A percentile compares a stretch with the other conserved stretches of the same genome.
Evolutionary conservation across 768 basidiomycete species (phyloP).

Genomic region (Kondoa malvinella): DNA sequence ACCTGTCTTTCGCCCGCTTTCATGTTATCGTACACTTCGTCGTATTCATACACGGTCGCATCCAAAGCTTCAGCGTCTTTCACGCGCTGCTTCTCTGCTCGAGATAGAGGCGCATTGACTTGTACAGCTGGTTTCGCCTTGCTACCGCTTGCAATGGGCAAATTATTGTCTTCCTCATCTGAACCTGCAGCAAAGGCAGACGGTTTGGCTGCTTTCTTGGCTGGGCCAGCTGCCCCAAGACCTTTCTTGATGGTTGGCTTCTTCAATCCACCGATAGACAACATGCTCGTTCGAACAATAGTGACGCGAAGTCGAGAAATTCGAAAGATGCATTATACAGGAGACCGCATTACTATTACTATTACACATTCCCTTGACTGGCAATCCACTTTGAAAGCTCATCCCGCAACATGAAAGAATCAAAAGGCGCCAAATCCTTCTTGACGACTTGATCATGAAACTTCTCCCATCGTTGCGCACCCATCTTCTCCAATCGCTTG

Average conservation of each 20-base stretch:
- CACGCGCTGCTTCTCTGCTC: constrained; percentile 39
- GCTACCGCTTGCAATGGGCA: background rate
- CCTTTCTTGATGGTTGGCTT: background rate
- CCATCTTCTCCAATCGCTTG: background rate
- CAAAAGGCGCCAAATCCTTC: background rate
- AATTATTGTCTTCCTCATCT: background rate
- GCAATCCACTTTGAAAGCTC: background rate
- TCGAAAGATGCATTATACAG: too few species aligned
- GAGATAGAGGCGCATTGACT: constrained; percentile 16
- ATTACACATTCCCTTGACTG: too few species aligned
- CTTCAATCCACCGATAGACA: background rate
- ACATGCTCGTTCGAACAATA: background rate
- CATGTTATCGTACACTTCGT: constrained; percentile 91
- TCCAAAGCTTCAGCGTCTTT: constrained; percentile 66
- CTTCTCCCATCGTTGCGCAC: background rate
- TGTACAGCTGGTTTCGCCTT: background rate
- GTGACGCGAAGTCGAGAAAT: too few species aligned
- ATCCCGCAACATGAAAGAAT: background rate
- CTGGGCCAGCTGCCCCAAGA: background rate
- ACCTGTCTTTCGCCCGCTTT: constrained; percentile 62
- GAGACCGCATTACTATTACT: too few species aligned
- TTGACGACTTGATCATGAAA: background rate
- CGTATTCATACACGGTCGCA: constrained; percentile 74
- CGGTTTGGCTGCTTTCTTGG: background rate
- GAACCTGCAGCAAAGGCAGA: background rate